Percentiles rank a stretch among this genome's conserved stretches.
Conservation (phyloP, 129 eudicot species). For the Calendula officinalis region DNA sequence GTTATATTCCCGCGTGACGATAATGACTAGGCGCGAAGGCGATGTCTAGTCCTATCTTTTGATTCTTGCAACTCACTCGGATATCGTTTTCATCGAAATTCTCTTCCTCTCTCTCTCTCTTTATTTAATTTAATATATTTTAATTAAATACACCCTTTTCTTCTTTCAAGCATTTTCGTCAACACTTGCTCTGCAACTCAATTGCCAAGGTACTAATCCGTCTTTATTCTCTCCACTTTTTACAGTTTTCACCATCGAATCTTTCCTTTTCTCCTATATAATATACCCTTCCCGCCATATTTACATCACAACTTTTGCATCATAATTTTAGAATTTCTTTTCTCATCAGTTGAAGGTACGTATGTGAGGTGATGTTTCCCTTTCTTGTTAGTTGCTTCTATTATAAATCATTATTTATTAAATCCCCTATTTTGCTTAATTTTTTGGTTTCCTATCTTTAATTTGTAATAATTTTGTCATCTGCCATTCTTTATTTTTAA, state of each 20-base stretch:
- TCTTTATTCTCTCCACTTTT: conserved; percentile 12
- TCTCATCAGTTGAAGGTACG: background rate
- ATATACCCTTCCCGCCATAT: conserved; percentile 32
- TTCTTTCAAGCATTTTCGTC: conserved; percentile 20
- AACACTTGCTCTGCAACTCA: conserved; percentile 27
- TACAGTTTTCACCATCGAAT: conserved; percentile 36
- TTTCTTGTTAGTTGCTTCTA: conserved; percentile 24
- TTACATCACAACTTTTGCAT: conserved; percentile 12
- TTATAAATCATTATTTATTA: conserved; percentile 9
- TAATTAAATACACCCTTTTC: conserved; percentile 6
- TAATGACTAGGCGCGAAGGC: conserved; percentile 27
- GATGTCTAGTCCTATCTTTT: conserved; percentile 14
- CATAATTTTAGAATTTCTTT: background rate
- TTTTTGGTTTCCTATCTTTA: background rate
- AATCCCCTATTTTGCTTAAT: conserved; percentile 20
- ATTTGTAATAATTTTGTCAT: conserved; percentile 26
- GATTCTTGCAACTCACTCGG: background rate
- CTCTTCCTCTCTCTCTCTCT: background rate
- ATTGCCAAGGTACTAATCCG: conserved; percentile 10
- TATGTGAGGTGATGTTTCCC: conserved; percentile 17
- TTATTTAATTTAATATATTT: too few species aligned
- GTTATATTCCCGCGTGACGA: conserved; percentile 29
- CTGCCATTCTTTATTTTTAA: conserved; percentile 12
- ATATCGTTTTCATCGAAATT: conserved; percentile 18
- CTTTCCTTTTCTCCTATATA: conserved; percentile 4